Percentiles rank a stretch among this genome's conserved stretches.
These are phyloP conservation scores for Fusarium camptoceras DNA, from an alignment of 2,329 filamentous ascomycete species.

Conservation along the genomic window DNA sequence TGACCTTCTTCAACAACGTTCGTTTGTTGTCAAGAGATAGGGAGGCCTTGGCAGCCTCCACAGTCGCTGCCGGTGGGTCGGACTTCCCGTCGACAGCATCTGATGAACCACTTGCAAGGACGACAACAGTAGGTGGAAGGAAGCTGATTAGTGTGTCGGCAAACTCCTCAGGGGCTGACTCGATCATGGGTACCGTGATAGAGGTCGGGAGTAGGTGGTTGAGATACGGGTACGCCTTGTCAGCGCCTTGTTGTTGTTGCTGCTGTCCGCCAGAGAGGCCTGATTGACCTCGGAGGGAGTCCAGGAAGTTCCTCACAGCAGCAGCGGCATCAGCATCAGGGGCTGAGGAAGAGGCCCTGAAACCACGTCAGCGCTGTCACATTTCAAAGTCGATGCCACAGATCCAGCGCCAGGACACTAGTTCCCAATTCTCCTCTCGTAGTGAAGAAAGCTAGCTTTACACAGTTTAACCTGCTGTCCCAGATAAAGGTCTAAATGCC, in stretches of 20 bases:
- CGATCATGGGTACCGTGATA: constrained; percentile 81
- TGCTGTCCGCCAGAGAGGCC: constrained; percentile 53
- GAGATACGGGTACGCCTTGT: constrained; percentile 82
- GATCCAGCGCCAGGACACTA: constrained; percentile 43
- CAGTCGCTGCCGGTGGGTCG: constrained; percentile 75
- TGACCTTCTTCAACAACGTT: constrained; percentile 80
- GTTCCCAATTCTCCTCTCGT: constrained; percentile 47
- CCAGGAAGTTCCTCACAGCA: constrained; percentile 88
- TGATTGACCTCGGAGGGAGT: constrained; percentile 75
- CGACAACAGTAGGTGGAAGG: constrained; percentile 81
- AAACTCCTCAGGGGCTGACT: constrained; percentile 70
- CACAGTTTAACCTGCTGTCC: constrained; percentile 47
- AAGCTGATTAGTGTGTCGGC: constrained; percentile 81
- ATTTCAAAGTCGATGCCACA: constrained; percentile 33
- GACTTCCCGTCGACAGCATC: constrained; percentile 66
- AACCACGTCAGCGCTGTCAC: constrained; percentile 58
- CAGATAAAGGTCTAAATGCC: constrained; percentile 38
- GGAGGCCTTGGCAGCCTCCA: constrained; percentile 79
- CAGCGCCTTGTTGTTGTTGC: constrained; percentile 48
- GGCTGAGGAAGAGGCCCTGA: constrained; percentile 69
- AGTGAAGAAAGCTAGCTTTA: constrained; percentile 50
- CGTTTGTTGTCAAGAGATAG: constrained; percentile 83
- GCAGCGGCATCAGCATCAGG: constrained; percentile 80
- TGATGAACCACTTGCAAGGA: constrained; percentile 75
- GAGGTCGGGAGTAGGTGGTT: constrained; percentile 84